Evolutionary conservation across 1,284 basidiomycete genomes (phyloP).

Genomic region (Heterobasidion parviporum): DNA sequence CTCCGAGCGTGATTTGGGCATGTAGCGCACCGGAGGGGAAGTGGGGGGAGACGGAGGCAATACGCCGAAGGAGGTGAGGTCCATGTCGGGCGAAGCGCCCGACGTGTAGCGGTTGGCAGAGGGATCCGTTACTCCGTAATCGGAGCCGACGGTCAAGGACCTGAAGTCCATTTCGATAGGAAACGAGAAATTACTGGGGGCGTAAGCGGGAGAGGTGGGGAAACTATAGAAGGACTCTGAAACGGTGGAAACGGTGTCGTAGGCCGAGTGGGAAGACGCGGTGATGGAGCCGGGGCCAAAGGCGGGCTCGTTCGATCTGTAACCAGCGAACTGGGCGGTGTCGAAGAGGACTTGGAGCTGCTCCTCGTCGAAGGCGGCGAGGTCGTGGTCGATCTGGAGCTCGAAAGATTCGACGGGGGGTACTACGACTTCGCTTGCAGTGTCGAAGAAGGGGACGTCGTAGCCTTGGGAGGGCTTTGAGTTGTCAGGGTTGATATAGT

Average conservation of each 20-base stretch:
- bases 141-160: constrained; percentile 36
- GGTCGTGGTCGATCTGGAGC: constrained; percentile 65
- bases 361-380: constrained; percentile 49
- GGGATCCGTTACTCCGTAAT: constrained; percentile 35
- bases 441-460: constrained; percentile 61
- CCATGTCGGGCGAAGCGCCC: constrained; percentile 31
- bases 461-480: constrained; percentile 22
- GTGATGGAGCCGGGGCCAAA: constrained; percentile 73
- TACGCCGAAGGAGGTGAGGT: constrained; percentile 42
- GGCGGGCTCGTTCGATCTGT: constrained; percentile 41
- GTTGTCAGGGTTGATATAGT: constrained; percentile 6
- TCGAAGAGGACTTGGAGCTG: constrained; percentile 56
- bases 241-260: constrained; percentile 18
- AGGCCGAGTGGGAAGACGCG: constrained; percentile 58
- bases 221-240: constrained; percentile 28
- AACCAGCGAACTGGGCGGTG: constrained; percentile 47
- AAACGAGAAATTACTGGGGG: constrained; percentile 17
- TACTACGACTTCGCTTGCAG: constrained; percentile 56
- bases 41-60: constrained; percentile 46
- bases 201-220: constrained; percentile 8
- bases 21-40: constrained; percentile 18
- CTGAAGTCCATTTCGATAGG: constrained; percentile 15
- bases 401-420: constrained; percentile 76
- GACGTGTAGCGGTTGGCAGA: constrained; percentile 27
- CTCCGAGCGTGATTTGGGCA: constrained; percentile 35